Evolutionary conservation across 768 basidiomycete species (phyloP).

Genomic region (Boletus vermiculosoides): DNA sequence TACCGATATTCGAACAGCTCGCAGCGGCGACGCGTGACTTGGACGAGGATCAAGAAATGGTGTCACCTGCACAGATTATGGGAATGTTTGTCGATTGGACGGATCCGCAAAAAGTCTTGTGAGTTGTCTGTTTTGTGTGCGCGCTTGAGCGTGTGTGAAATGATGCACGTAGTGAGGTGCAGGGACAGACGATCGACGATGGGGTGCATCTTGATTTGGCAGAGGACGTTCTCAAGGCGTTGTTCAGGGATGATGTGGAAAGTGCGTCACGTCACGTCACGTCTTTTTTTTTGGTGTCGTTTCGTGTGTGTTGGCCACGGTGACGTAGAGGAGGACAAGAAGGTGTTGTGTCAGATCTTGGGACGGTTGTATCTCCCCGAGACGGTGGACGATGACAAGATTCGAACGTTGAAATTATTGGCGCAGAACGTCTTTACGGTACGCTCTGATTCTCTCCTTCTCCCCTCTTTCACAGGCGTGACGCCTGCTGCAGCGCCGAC

Average conservation of each 20-base stretch:
- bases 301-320: not conserved
- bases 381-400: constrained; percentile 64
- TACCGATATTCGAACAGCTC: constrained; percentile 64
- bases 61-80: constrained; percentile 70
- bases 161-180: constrained; percentile 36
- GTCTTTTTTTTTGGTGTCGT: not conserved
- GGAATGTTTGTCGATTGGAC: constrained; percentile 88
- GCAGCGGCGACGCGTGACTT: constrained; percentile 56
- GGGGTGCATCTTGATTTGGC: constrained; percentile 57
- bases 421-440: constrained; percentile 41
- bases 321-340: constrained; percentile 55
- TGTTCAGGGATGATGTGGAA: constrained; percentile 48
- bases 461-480: too few relatives aligned
- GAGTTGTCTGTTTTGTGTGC: constrained; percentile 30
- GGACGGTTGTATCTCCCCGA: constrained; percentile 67
- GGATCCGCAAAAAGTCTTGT: constrained; percentile 71
- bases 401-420: constrained; percentile 60
- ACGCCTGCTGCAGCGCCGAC: constrained; percentile 49
- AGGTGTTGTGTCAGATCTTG: constrained; percentile 61
- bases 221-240: constrained; percentile 45
- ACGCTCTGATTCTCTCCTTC: not conserved
- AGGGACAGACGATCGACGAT: constrained; percentile 40
- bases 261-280: constrained; percentile 43
- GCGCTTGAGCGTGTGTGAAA: not conserved
- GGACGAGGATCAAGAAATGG: constrained; percentile 74